Conservation (phyloP, 2,329 filamentous ascomycete species). For the Aspergillus arachidicola region DNA sequence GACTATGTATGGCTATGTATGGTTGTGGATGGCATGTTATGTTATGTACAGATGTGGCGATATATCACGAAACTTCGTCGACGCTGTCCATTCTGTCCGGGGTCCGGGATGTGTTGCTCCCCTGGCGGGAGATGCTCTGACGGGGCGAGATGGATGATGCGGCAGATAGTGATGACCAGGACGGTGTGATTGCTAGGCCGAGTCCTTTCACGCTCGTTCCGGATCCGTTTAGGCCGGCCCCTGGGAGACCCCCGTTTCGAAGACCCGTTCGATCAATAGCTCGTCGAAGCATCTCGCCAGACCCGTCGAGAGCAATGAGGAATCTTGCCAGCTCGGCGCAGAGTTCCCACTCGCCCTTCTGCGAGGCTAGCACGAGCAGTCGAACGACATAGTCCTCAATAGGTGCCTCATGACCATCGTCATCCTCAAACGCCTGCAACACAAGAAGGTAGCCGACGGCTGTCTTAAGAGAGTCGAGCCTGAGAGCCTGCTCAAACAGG, state of each 20-base stretch:
- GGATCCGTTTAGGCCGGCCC: constrained; percentile 25
- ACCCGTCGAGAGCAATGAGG: constrained; percentile 86
- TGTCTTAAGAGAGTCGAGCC: constrained; percentile 84
- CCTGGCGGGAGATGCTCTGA: constrained; percentile 6
- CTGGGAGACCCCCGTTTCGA: constrained; percentile 21
- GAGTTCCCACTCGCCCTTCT: constrained; percentile 88
- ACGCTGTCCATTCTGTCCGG: constrained; percentile 2
- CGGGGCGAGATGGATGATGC: constrained; percentile 30
- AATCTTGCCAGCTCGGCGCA: constrained; percentile 96
- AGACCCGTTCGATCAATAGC: constrained; percentile 46
- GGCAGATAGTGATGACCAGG: constrained; percentile 36
- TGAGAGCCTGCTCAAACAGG: constrained; percentile 89
- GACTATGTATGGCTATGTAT: not conserved
- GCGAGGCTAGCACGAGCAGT: constrained; percentile 76
- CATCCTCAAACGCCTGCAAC: constrained; percentile 74
- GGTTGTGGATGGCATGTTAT: not conserved
- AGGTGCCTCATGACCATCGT: constrained; percentile 55
- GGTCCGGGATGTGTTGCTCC: constrained; percentile 10
- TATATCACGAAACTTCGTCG: constrained; percentile 3
- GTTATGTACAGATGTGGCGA: constrained; percentile 10
- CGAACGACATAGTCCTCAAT: constrained; percentile 66
- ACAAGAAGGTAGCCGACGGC: constrained; percentile 96
- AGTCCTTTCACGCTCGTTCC: constrained; percentile 35
- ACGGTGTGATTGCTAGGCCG: constrained; percentile 37
- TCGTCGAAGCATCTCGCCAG: constrained; percentile 70